Evolutionary conservation across 2,329 filamentous ascomycete genomes (phyloP), one percentile per base, ranked within the genome.

Genomic region (Chaetomiaceae sp.): DNA sequence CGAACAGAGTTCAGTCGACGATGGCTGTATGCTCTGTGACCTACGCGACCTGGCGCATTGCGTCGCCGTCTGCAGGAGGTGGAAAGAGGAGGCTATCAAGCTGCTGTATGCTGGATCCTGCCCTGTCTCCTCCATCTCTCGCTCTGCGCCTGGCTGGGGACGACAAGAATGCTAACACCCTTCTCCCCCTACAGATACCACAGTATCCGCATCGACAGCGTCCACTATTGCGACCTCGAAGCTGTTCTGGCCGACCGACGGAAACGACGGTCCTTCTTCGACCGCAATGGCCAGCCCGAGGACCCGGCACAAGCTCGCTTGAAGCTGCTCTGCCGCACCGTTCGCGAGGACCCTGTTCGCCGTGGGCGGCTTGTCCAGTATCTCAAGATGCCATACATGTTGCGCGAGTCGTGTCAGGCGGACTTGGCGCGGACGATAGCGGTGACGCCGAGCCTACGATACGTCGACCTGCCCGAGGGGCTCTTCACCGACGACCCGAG

Each of bases 371-470:
- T 80, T 34, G 87, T 95, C 5, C 70, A 83, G 60, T 89, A 84
- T 58, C 73, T 97, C 59, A 95, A 95, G 71, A 82, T 88, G 49
- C 88, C 91, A 6, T 96, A 95, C 66, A 96, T 96, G 91, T 84
- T 91, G 44, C 82, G 91, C 48, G 88, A 96, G 69, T 86, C 86
- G 1, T 86, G 79, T 62, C 88, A 93, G 63, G 78, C 86, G 44
- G 86, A 91, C 53, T 77, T 96, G 39, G 90, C 91, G 9, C 81
- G 89, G 41, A 88, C 86, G 20, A 84, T 96, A 38, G 88, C 88
- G 30, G 86, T 90, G 19, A 75, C 91, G 35, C 87, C 88, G 24
- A 89, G 91, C 60, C 72, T 97, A 36, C 84, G 80, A 63, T 96
- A 93, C 64, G 84, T 95, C 55, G 91, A 97, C 65, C 75, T 97